These are phyloP conservation scores for Paxillus ammoniavirescens DNA, from an alignment of 768 basidiomycete species.

Conservation along the genomic window DNA sequence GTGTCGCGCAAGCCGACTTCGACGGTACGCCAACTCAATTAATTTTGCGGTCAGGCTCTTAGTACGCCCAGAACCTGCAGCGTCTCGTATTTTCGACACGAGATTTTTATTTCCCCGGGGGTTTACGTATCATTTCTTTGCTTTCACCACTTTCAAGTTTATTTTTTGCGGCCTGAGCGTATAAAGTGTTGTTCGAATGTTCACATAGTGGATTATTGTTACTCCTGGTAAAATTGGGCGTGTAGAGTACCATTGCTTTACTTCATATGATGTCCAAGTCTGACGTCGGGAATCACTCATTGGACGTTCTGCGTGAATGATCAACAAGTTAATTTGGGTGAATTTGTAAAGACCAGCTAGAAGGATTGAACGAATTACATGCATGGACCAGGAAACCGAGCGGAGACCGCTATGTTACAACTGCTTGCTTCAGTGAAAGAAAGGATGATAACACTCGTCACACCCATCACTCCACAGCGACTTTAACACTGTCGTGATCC, in stretches of 20 bases:
- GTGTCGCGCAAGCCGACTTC: neutral
- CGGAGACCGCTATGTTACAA: neutral
- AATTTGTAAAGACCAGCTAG: no score
- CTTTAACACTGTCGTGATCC: conserved; percentile 52
- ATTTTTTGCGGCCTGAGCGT: conserved; percentile 1
- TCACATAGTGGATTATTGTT: conserved; percentile 37
- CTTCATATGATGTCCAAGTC: no score
- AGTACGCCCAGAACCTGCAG: neutral
- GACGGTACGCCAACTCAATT: conserved; percentile 36
- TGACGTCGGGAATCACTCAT: no score
- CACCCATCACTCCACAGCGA: conserved; percentile 34
- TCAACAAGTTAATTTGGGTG: no score
- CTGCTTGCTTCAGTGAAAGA: neutral
- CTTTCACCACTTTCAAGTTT: neutral
- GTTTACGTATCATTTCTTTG: neutral
- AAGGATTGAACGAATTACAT: conserved; percentile 6
- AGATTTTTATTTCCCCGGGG: conserved; percentile 56
- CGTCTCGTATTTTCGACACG: conserved; percentile 69
- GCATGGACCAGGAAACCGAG: neutral
- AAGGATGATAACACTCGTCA: neutral
- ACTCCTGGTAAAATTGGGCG: neutral
- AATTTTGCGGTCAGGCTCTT: neutral
- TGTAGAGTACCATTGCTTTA: no score
- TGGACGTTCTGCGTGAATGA: no score
- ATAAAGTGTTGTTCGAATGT: conserved; percentile 44